Evolutionary conservation across 2,329 filamentous ascomycete genomes (phyloP), one percentile per base, ranked within the genome.

Genomic region (Talaromyces pinophilus): DNA sequence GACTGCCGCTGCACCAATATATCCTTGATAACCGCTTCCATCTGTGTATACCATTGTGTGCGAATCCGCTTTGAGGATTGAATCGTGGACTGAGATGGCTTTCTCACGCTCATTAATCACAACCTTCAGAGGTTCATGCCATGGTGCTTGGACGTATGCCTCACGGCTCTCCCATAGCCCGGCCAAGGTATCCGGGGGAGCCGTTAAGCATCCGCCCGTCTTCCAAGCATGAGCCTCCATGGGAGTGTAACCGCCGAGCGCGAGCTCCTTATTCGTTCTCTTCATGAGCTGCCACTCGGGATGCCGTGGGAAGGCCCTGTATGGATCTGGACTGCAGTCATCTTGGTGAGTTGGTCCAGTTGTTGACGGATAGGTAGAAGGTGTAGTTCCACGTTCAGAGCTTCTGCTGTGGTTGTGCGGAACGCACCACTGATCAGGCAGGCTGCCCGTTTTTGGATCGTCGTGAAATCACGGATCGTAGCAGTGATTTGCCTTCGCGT

Each of bases 131-230:
- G 42, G 67, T 15, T 40, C 57, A 4, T 7, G 66, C 67, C 59
- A 68, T 33, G 62, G 65, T 22, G 48, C 25, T 11, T 48, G 54
- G 54, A 68, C 33, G 46, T 67, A 68, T 38, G 59, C 64, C 1
- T 64, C 62, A 38, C 71, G 67, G 6, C 61, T 63, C 61, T 63
- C 48, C 61, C 35, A 55, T 15, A 13, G 0, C 0, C 61, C 48
- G 0, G 48, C 48, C 22, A 63, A 3, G 10, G 48, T 63, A 1
- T 10, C 25, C 5, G 17, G 48, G 48, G 61, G 61, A 63, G 61
- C 61, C 0, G 0, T 2, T 5, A 63, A 15, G 48, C 22, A 55
- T 33, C 61, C 48, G 11, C 17, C 22, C 6, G 2, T 63, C 1
- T 55, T 63, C 61, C 61, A 63, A 2, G 35, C 48, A 7, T 63